A percentile compares a stretch with the other conserved stretches of the same genome.
These are phyloP conservation scores for Dioscorea cayenensis DNA, from an alignment of 116 monocot species.

Conservation along the genomic window DNA sequence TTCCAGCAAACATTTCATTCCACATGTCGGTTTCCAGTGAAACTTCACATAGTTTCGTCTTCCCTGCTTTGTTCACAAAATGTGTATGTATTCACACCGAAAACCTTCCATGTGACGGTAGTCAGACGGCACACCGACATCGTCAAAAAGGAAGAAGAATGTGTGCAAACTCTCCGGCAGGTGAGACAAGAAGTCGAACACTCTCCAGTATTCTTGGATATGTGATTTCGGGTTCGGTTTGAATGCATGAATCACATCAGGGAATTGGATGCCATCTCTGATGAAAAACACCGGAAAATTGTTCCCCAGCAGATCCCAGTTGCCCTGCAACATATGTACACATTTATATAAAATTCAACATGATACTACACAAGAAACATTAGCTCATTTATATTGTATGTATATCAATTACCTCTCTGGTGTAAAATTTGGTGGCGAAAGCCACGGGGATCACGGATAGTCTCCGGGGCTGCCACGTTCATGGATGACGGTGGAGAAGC, in stretches of 20 bases:
- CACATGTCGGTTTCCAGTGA: conserved; percentile 4
- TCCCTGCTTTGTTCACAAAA: conserved; percentile 4
- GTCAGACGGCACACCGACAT: background rate
- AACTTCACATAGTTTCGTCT: conserved; percentile 1
- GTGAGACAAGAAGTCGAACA: conserved; percentile 5
- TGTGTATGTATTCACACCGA: conserved; percentile 4
- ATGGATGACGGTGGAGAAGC: conserved; percentile 3
- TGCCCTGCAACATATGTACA: background rate
- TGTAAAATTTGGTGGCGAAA: conserved; percentile 6
- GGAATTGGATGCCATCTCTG: conserved; percentile 3
- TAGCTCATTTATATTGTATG: too few species aligned
- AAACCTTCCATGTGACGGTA: conserved; percentile 4
- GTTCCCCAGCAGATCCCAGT: conserved; percentile 2
- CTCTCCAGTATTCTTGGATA: conserved; percentile 2
- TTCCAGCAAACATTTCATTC: background rate
- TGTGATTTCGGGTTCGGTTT: conserved; percentile 2
- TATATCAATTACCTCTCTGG: background rate
- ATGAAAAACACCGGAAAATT: conserved; percentile 7
- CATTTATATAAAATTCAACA: background rate
- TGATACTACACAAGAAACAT: too few species aligned
- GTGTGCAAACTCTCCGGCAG: conserved; percentile 1
- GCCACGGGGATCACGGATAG: conserved; percentile 2
- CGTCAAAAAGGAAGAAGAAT: conserved; percentile 2
- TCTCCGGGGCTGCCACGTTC: conserved; percentile 6
- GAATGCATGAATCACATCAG: conserved; percentile 2